phyloP scores from a whole-genome alignment of 1,284 basidiomycete species.

The Ganoderma resinaceum region DNA sequence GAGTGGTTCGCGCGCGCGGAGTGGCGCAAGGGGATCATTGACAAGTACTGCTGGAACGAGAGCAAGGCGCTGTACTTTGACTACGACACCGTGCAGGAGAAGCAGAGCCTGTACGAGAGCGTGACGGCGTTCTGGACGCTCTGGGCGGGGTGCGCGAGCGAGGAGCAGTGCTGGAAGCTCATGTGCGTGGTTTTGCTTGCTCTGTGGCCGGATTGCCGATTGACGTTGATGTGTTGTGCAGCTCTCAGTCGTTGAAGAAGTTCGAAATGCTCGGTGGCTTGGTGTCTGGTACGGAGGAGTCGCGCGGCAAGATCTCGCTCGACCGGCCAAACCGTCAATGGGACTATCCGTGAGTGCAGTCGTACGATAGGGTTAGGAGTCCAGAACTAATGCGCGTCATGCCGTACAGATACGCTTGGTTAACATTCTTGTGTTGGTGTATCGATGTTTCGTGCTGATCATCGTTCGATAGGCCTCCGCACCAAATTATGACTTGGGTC shows the following conservation, averaged over 20 bases:
- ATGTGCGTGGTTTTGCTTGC: constrained; percentile 63
- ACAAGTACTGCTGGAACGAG: constrained; percentile 98
- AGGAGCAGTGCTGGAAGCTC: constrained; percentile 92
- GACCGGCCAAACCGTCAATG: constrained; percentile 99
- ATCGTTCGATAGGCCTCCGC: constrained; percentile 82
- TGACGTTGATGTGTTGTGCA: constrained; percentile 40
- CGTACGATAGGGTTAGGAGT: constrained; percentile 20
- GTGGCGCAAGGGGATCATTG: constrained; percentile 84
- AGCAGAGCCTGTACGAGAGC: constrained; percentile 94
- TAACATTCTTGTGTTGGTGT: constrained; percentile 28
- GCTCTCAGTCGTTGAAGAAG: constrained; percentile 87
- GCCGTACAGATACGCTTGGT: constrained; percentile 67
- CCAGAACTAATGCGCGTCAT: constrained; percentile 26
- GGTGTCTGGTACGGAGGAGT: constrained; percentile 96
- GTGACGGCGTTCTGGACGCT: constrained; percentile 96
- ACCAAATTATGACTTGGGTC: constrained; percentile 98
- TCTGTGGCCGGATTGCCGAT: constrained; percentile 8
- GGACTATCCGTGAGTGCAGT: constrained; percentile 81
- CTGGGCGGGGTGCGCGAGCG: constrained; percentile 97
- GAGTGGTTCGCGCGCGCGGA: constrained; percentile 94
- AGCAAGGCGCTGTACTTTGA: constrained; percentile 95
- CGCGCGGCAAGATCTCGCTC: constrained; percentile 92
- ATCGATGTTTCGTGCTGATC: constrained; percentile 17
- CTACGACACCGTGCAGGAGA: constrained; percentile 91
- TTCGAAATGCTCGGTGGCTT: constrained; percentile 98